These are phyloP conservation scores for Aspergillus avenaceus DNA, from an alignment of 495 filamentous ascomycete genomes.

Conservation along the genomic window DNA sequence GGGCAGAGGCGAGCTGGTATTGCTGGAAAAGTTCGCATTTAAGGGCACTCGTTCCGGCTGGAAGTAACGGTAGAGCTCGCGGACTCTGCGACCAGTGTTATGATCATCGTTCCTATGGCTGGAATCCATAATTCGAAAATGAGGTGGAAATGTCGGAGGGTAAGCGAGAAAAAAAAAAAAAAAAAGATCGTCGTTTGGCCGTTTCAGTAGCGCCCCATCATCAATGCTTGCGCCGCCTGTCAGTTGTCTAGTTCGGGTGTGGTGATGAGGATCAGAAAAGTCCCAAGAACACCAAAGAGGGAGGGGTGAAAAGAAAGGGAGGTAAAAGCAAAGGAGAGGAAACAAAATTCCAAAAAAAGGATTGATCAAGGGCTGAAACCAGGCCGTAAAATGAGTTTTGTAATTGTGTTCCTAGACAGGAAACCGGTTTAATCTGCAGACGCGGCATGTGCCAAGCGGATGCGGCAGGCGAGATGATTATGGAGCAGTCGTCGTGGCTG, in stretches of 20 bases:
- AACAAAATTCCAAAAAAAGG: background rate
- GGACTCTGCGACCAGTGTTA: conserved; percentile 32
- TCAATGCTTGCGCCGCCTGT: background rate
- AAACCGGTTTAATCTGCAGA: background rate
- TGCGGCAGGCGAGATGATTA: background rate
- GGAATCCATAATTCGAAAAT: conserved; percentile 10
- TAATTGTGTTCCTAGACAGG: background rate
- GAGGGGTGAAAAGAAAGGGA: background rate
- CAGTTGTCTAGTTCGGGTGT: background rate
- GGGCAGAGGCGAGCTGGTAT: background rate
- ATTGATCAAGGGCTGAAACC: background rate
- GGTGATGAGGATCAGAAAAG: too few relatives aligned
- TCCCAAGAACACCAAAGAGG: too few relatives aligned
- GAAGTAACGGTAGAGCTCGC: conserved; percentile 47
- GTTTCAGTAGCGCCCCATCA: background rate
- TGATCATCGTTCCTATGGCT: conserved; percentile 17
- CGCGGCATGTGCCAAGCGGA: conserved; percentile 1
- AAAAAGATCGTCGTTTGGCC: background rate
- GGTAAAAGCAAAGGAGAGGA: background rate
- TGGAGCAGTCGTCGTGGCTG: background rate
- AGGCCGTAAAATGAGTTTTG: background rate
- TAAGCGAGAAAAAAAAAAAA: background rate
- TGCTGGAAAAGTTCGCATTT: conserved; percentile 6
- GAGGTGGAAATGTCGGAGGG: background rate
- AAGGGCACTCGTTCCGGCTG: conserved; percentile 24